Percentiles rank a stretch among this genome's conserved stretches.
Conservation (phyloP, 2,329 filamentous ascomycete genomes). For the Sclerotinia nivalis region DNA sequence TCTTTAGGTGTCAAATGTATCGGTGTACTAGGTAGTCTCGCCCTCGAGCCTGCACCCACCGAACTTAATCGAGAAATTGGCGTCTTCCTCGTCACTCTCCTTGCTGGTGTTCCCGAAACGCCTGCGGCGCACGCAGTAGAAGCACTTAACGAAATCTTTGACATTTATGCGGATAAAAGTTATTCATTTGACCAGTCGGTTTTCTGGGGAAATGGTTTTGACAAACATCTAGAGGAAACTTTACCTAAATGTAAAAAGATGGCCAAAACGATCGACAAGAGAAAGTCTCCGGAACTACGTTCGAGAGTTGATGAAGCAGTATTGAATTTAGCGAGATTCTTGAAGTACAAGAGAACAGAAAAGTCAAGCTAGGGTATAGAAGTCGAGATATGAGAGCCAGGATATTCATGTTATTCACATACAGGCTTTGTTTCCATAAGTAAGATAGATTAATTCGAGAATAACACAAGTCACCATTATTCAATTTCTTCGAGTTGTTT, state of each 20-base stretch:
- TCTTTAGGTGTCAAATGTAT: constrained; percentile 65
- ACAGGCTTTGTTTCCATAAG: neutral
- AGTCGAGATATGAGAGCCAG: neutral
- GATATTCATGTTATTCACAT: neutral
- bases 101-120: constrained; percentile 53
- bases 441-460: neutral
- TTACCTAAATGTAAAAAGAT: constrained; percentile 56
- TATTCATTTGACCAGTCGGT: constrained; percentile 60
- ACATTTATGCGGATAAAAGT: constrained; percentile 65
- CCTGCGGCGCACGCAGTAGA: constrained; percentile 61
- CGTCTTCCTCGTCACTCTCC: constrained; percentile 59
- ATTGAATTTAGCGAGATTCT: constrained; percentile 61
- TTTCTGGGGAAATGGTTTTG: constrained; percentile 63
- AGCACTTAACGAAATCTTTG: constrained; percentile 65
- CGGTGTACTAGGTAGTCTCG: constrained; percentile 65
- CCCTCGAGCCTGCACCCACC: constrained; percentile 54
- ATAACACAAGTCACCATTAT: neutral
- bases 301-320: constrained; percentile 60
- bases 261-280: constrained; percentile 63
- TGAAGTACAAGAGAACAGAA: constrained; percentile 58
- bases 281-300: constrained; percentile 56
- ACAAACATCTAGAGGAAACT: constrained; percentile 57
- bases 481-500: neutral
- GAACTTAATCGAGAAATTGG: constrained; percentile 63
- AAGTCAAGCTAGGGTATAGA: constrained; percentile 11